Evolutionary conservation across 305 asterid genomes (phyloP), one percentile per base, ranked within the genome.

Genomic region (Fraxinus dipetala): DNA sequence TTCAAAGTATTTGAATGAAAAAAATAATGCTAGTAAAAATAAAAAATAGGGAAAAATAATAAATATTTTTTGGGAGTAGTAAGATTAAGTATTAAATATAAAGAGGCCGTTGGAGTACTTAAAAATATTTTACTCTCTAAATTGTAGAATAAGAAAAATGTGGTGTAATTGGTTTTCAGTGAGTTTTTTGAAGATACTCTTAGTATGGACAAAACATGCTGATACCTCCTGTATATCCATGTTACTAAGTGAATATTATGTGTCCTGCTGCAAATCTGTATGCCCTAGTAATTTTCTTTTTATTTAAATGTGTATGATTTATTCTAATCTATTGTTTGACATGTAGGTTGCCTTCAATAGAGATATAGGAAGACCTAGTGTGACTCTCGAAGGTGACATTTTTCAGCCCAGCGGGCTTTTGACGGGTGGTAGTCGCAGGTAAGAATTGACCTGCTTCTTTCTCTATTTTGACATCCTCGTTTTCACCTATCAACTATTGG

Each of bases 371-470:
- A 90, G 89, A 78, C 96, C 97, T 36, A 94, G 94, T 82, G 99
- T 93, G 80, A 91, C 95, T 32, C 87, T 94, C 20, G 94, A 92
- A 89, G 99, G 98, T 75, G 99, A 95, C 87, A 92, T 95, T 81
- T 95, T 92, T 85, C 97, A 94, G 90, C 98, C 99, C 45, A 94
- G 97, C 85, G 99, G 98, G 81, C 95, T 94, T 87, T 77, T 95
- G 86, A 95, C 99, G 80, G 98, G 99, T 85, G 98, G 99, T 78
- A 95, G 99, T 85, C 97, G 98, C 82, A 95, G 84, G 99, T 95
- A 90, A 88, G 92, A 78, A 70, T 78, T 80, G 20, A 72, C 76
- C 74, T 73, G 78, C 79, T 79, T 81, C 83, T 30, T 75, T 80
- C 48, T 74, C 24, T 48, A 28, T 77, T 83, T 85, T 48, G 72